These are phyloP conservation scores for Herpetomonas tarakana DNA, from an alignment of 208 protist genomes.

Conservation along the genomic window DNA sequence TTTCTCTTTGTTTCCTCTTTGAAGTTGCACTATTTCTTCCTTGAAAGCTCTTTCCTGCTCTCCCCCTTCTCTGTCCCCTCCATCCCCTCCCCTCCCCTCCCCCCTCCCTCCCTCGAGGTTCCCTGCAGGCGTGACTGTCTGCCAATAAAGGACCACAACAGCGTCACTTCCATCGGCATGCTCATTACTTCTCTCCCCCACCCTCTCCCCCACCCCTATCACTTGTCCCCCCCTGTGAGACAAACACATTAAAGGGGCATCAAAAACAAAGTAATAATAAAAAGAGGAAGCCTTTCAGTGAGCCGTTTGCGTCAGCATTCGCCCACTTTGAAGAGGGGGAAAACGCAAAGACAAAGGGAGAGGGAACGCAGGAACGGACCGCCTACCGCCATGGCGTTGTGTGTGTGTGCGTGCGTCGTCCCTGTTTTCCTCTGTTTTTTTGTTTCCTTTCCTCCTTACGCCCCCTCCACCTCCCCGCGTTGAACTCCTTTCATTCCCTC, in stretches of 20 bases:
- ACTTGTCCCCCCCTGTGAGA: neutral
- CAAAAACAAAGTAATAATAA: neutral
- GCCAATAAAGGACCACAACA: neutral
- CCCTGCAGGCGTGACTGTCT: neutral
- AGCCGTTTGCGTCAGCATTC: neutral
- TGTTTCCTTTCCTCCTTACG: neutral
- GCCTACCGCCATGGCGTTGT: too few relatives aligned
- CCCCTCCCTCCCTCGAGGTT: too few relatives aligned
- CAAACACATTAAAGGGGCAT: conserved; percentile 1
- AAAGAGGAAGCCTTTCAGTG: neutral
- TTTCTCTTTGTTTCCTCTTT: conserved; percentile 8
- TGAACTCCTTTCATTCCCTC: neutral
- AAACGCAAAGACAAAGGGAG: neutral
- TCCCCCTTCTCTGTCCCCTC: too few relatives aligned
- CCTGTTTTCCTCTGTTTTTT: neutral
- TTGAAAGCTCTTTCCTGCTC: conserved; percentile 7
- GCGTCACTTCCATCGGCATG: neutral
- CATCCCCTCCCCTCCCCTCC: too few relatives aligned
- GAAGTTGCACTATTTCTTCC: neutral
- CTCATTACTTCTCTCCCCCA: neutral
- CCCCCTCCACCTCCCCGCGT: neutral
- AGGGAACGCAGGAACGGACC: neutral
- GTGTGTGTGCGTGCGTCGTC: too few relatives aligned
- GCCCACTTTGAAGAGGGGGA: neutral
- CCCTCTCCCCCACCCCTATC: neutral